Evolutionary conservation across 768 basidiomycete species (phyloP), one percentile per base, ranked within the genome.

Genomic region (Suillus subaureus): DNA sequence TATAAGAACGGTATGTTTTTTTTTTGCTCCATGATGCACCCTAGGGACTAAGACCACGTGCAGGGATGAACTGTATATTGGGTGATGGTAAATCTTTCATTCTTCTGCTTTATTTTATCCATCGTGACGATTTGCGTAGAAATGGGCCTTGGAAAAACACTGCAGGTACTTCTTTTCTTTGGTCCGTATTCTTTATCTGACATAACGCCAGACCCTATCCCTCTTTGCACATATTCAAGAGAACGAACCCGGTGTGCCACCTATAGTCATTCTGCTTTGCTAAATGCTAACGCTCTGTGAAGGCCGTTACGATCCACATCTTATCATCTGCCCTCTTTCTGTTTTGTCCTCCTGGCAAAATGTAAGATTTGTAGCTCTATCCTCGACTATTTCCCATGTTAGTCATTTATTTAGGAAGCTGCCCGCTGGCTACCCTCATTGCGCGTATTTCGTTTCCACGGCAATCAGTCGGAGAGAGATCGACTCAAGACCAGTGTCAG

Each of bases 241-340:
- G 70, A 78, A 72, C 28, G 77, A 82, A 15, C 75, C 79, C 54
- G 80, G 86, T 79, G 58, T 64, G 70, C 70, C 7, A 61, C 37
- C 26, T 54, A n/a, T 26, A 26, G 15, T 58, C 18, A 15, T 12
- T 9, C 6, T 21, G 47, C 23, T 56, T 60, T 55, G 42, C 4
- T 28, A 28, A 15, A 60, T 0, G 56, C 60, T 28, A 3, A 60
- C 18, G 6, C 21, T 28, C 21, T 21, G 9, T 52, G 23, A 42
- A 83, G 83, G 77, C 11, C 68, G 64, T n/a, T 75, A 74, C 28
- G 86, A 87, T 40, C 89, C 90, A 12, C 89, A 91, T 75, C 82
- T 92, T 33, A 84, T 92, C 55, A 83, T 92, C 62, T 92, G 90
- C 70, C 91, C 91, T 0, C 81, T 92, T 3, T 90, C 89, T 9